Percentiles rank a stretch among this genome's conserved stretches.
Evolutionary conservation across 1,284 basidiomycete genomes (phyloP).

Genomic region (Pyrrhoderma lamaoense): DNA sequence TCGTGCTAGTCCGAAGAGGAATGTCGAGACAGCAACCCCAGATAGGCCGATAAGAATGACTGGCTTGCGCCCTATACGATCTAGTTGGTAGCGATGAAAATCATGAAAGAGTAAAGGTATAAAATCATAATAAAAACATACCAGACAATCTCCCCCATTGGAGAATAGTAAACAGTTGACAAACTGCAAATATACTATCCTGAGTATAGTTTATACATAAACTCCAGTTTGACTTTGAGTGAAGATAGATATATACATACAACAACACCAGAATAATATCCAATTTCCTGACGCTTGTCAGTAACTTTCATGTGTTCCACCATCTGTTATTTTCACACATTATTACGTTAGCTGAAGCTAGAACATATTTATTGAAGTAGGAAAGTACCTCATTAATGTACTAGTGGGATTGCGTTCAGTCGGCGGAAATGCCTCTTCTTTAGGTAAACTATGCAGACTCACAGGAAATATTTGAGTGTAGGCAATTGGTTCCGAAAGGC

Average conservation of each 20-base stretch:
- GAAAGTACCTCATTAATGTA: no score
- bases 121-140: background rate
- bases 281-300: conserved; percentile 22
- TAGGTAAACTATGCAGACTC: conserved; percentile 1
- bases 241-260: conserved; percentile 15
- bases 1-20: conserved; percentile 26
- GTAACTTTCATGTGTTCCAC: conserved; percentile 25
- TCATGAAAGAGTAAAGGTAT: no score
- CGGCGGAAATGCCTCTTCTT: no score
- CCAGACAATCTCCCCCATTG: conserved; percentile 25
- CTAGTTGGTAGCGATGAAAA: no score
- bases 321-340: conserved; percentile 16
- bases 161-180: conserved; percentile 25
- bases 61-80: conserved; percentile 27
- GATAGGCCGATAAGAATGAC: conserved; percentile 26
- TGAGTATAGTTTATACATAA: background rate
- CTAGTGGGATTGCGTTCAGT: no score
- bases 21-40: conserved; percentile 25
- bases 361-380: no score
- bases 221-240: background rate
- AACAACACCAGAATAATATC: conserved; percentile 26
- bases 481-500: conserved; percentile 26
- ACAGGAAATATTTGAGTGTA: conserved; percentile 21
- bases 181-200: conserved; percentile 26
- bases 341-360: no score